Percentiles rank a stretch among this genome's conserved stretches.
Conservation (phyloP, 306 rosid species). For the Phaseolus lunatus region DNA sequence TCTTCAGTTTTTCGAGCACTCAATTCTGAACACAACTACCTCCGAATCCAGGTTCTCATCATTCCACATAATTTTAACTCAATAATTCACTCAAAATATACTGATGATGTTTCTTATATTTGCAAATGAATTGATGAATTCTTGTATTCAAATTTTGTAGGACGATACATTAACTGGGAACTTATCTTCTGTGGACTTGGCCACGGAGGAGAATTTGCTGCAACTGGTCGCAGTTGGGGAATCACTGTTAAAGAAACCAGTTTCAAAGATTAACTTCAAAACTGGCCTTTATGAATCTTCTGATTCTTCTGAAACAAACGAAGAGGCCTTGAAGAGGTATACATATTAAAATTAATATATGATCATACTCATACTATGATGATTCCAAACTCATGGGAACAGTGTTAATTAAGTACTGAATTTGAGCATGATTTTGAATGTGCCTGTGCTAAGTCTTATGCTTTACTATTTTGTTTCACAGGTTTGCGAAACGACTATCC, state of each 20-base stretch:
- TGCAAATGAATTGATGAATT: too few species aligned
- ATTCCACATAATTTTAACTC: not conserved
- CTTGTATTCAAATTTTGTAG: constrained; percentile 35
- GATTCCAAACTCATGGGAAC: not conserved
- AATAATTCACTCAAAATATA: too few species aligned
- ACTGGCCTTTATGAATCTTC: constrained; percentile 49
- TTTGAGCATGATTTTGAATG: not conserved
- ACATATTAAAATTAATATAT: not conserved
- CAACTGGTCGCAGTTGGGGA: constrained; percentile 62
- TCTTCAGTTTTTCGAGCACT: constrained; percentile 56
- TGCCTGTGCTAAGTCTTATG: not conserved
- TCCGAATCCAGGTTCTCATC: constrained; percentile 63
- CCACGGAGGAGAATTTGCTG: constrained; percentile 60
- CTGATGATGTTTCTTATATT: not conserved
- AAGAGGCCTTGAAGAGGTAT: constrained; percentile 64
- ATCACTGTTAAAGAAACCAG: constrained; percentile 56
- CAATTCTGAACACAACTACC: constrained; percentile 52
- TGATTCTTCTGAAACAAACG: constrained; percentile 48
- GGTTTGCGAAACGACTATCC: constrained; percentile 64
- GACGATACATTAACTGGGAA: constrained; percentile 60
- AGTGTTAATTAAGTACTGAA: not conserved
- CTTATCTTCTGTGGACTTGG: constrained; percentile 58
- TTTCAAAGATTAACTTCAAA: constrained; percentile 62
- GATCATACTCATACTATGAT: not conserved
- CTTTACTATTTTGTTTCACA: constrained; percentile 23